Evolutionary conservation across 306 rosid genomes (phyloP).

Genomic region (Casuarina glauca): DNA sequence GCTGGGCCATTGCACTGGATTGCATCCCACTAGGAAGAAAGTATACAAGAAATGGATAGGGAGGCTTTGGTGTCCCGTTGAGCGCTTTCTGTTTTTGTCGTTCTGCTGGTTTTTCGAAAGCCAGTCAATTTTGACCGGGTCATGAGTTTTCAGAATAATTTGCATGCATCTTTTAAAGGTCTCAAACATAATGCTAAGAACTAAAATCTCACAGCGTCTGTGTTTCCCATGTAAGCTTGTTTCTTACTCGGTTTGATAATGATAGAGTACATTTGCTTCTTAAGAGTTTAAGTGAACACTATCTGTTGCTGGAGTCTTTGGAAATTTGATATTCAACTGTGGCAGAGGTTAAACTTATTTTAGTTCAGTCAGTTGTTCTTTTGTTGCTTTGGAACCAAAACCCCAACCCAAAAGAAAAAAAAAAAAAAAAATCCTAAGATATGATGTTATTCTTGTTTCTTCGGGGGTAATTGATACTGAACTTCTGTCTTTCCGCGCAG

Average conservation of each 20-base stretch:
- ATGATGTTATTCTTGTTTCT: background rate
- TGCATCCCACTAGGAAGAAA: constrained; percentile 24
- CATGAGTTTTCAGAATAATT: background rate
- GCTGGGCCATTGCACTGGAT: constrained; percentile 18
- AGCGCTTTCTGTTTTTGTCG: background rate
- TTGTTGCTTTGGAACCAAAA: background rate
- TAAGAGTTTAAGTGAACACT: background rate
- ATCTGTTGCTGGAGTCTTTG: background rate
- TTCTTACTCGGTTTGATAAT: no score
- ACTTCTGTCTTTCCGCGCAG: background rate
- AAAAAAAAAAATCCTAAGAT: background rate
- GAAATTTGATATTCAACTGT: background rate
- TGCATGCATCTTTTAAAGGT: background rate
- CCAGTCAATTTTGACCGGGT: background rate
- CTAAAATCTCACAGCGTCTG: background rate
- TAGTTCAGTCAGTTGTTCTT: background rate
- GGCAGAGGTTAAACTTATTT: background rate
- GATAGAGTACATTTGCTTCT: background rate
- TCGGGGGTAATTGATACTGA: background rate
- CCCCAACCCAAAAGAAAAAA: background rate
- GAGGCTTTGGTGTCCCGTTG: constrained; percentile 35
- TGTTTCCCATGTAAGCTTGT: background rate
- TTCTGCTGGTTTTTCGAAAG: background rate
- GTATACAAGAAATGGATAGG: constrained; percentile 20
- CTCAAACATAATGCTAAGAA: background rate